Evolutionary conservation across 2,329 filamentous ascomycete genomes (phyloP).

Genomic region (Amesomyces nigricolor): DNA sequence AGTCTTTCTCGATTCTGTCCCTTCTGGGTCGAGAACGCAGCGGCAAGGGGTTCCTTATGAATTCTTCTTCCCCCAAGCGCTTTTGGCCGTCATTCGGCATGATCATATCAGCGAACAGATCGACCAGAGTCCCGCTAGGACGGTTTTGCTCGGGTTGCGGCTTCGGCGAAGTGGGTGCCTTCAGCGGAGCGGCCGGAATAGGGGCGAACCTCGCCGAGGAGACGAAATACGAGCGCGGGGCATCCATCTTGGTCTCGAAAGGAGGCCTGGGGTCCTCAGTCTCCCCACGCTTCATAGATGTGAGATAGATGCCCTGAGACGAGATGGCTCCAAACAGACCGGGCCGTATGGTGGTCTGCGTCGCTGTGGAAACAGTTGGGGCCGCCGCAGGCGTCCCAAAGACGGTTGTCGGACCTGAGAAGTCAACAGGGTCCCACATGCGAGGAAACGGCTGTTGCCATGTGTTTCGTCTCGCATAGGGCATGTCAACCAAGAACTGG

Average conservation of each 20-base stretch:
- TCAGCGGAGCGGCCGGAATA: no score
- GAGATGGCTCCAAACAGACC: slow-evolving; percentile 58
- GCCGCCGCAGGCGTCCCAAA: slow-evolving; percentile 5
- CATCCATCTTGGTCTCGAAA: slow-evolving; percentile 41
- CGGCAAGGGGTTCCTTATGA: no score
- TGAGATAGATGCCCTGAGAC: slow-evolving; percentile 50
- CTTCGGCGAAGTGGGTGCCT: no score
- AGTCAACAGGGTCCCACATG: background rate
- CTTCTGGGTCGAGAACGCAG: no score
- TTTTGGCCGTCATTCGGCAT: no score
- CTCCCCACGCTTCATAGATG: slow-evolving; percentile 7
- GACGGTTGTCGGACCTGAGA: background rate
- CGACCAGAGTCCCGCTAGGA: no score
- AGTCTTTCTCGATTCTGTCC: background rate
- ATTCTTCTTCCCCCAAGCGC: no score
- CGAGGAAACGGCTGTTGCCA: background rate
- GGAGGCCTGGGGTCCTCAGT: background rate
- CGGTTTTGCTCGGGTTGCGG: no score
- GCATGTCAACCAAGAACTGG: slow-evolving; percentile 52
- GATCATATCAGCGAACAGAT: background rate
- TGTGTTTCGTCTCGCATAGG: background rate
- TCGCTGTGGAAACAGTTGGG: background rate
- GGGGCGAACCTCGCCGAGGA: slow-evolving; percentile 6
- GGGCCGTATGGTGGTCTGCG: background rate
- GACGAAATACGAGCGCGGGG: slow-evolving; percentile 38